phyloP scores from a whole-genome alignment of 1,139 yeast genomes.

The Nadsonia starkeyi-henricii region DNA sequence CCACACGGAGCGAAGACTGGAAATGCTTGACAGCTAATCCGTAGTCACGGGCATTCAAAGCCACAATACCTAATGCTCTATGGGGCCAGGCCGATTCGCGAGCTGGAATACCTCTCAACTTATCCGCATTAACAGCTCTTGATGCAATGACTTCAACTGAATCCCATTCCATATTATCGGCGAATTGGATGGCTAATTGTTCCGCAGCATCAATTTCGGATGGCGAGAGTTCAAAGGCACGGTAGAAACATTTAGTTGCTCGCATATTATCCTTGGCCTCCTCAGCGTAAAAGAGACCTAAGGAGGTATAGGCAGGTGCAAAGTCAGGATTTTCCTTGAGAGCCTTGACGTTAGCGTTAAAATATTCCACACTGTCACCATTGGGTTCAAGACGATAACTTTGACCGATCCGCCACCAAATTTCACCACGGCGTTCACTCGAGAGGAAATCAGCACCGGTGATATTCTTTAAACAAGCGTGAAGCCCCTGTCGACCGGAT shows the following conservation, averaged over 20 bases:
- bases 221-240: slow-evolving; percentile 78
- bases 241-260: slow-evolving; percentile 77
- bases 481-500: slow-evolving; percentile 41
- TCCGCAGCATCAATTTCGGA: slow-evolving; percentile 65
- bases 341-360: slow-evolving; percentile 44
- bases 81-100: slow-evolving; percentile 53
- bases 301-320: slow-evolving; percentile 67
- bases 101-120: slow-evolving; percentile 24
- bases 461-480: slow-evolving; percentile 29
- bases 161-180: slow-evolving; percentile 65
- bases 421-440: slow-evolving; percentile 42
- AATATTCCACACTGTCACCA: slow-evolving; percentile 27
- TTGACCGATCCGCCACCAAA: slow-evolving; percentile 62
- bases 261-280: slow-evolving; percentile 45
- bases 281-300: slow-evolving; percentile 57
- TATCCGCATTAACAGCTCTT: slow-evolving; percentile 42
- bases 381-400: slow-evolving; percentile 31
- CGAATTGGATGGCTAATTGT: slow-evolving; percentile 53
- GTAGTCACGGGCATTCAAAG: slow-evolving; percentile 59
- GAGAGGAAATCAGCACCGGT: slow-evolving; percentile 40
- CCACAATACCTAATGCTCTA: slow-evolving; percentile 68
- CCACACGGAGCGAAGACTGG: slow-evolving; percentile 67
- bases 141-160: slow-evolving; percentile 65
- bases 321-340: slow-evolving; percentile 47
- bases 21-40: slow-evolving; percentile 78